phyloP scores from a whole-genome alignment of 169 alveolate genomes.

The Babesia bigemina region DNA sequence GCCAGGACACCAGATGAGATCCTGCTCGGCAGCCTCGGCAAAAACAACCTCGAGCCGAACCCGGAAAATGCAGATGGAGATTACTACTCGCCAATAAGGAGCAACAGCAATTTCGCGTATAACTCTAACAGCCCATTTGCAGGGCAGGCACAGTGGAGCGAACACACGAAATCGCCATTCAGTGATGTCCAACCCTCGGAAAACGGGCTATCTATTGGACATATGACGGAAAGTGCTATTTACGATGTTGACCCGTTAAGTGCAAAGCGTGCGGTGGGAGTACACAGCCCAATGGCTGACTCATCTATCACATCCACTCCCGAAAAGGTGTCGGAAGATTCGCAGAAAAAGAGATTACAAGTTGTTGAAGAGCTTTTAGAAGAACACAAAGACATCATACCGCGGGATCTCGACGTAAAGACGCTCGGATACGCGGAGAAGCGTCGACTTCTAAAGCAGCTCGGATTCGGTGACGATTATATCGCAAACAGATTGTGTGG shows the following conservation, averaged over 20 bases:
- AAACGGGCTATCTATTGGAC: background rate
- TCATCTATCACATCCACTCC: conserved; percentile 5
- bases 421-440: conserved; percentile 56
- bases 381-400: conserved; percentile 32
- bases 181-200: conserved; percentile 3
- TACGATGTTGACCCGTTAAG: background rate
- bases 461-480: conserved; percentile 64
- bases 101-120: background rate
- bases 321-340: conserved; percentile 22
- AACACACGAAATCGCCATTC: background rate
- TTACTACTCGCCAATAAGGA: conserved; percentile 2
- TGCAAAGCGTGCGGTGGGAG: background rate
- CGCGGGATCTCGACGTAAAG: conserved; percentile 31
- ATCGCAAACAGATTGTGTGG: conserved; percentile 59
- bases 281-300: conserved; percentile 7
- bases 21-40: conserved; percentile 20
- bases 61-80: background rate
- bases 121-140: conserved; percentile 31
- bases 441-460: conserved; percentile 39
- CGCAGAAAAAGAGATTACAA: conserved; percentile 4
- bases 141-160: conserved; percentile 28
- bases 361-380: conserved; percentile 26
- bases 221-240: background rate
- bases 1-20: conserved; percentile 35
- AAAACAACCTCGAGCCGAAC: background rate